phyloP scores from a whole-genome alignment of 2,329 filamentous ascomycete species.

The Tolypocladium guangdongense region DNA sequence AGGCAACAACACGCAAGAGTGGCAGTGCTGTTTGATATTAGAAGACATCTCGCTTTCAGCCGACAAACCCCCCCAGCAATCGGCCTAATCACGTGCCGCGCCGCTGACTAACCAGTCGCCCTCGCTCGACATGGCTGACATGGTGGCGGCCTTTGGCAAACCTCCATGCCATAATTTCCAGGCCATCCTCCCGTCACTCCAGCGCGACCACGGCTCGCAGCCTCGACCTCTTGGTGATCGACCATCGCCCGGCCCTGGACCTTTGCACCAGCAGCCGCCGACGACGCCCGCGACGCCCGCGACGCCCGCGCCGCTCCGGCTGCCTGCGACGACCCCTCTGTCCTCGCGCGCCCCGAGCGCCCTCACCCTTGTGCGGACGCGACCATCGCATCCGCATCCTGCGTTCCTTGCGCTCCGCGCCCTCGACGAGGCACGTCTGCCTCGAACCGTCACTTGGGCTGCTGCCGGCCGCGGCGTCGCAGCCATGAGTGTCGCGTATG shows the following conservation, averaged over 20 bases:
- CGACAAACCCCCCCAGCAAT: not conserved
- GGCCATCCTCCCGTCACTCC: conserved; percentile 11
- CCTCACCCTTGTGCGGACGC: not conserved
- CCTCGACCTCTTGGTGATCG: not conserved
- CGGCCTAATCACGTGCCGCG: conserved; percentile 14
- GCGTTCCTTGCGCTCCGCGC: conserved; percentile 1
- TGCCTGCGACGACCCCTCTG: not conserved
- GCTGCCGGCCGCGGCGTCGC: conserved; percentile 9
- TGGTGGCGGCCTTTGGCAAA: conserved; percentile 2
- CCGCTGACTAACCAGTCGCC: conserved; percentile 18
- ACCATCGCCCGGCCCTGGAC: not conserved
- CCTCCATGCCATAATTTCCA: conserved; percentile 16
- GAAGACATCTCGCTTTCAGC: not conserved
- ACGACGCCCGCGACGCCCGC: not conserved
- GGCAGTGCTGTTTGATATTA: not conserved
- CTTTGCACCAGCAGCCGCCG: not conserved
- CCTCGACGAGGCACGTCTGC: conserved; percentile 3
- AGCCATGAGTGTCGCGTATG: conserved; percentile 42
- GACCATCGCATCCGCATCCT: not conserved
- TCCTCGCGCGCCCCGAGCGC: not conserved
- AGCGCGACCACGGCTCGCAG: conserved; percentile 3
- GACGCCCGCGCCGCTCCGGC: not conserved
- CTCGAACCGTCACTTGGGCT: conserved; percentile 3
- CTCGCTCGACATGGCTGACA: conserved; percentile 1
- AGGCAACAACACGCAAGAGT: not conserved